Percentiles rank a stretch among this genome's conserved stretches.
Conservation (phyloP, 495 filamentous ascomycete genomes). For the Venustampulla echinocandica region DNA sequence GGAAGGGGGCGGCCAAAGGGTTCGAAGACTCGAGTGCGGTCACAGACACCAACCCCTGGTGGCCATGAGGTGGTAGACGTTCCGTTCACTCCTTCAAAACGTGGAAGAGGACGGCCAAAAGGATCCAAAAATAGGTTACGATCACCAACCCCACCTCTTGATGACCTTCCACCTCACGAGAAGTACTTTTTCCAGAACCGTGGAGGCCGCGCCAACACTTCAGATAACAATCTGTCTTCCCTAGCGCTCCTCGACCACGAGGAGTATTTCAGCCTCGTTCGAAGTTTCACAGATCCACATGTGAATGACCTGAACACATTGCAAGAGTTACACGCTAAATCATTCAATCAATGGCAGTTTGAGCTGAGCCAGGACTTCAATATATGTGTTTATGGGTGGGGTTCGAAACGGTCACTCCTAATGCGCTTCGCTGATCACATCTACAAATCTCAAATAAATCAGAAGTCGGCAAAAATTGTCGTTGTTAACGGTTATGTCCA, state of each 20-base stretch:
- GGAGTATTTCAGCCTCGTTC: constrained; percentile 72
- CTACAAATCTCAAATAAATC: constrained; percentile 30
- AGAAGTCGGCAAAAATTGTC: constrained; percentile 52
- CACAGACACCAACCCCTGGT: constrained; percentile 42
- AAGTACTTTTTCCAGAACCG: constrained; percentile 91
- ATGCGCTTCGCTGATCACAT: constrained; percentile 69
- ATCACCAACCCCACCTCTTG: constrained; percentile 48
- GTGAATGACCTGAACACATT: constrained; percentile 61
- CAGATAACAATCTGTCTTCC: constrained; percentile 73
- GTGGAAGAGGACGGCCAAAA: constrained; percentile 50
- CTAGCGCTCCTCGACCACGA: constrained; percentile 75
- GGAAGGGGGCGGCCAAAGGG: constrained; percentile 53
- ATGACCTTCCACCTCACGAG: constrained; percentile 75
- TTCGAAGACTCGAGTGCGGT: constrained; percentile 27
- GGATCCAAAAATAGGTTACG: constrained; percentile 31
- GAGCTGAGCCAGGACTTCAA: constrained; percentile 86
- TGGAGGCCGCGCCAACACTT: constrained; percentile 70
- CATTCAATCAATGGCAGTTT: constrained; percentile 87
- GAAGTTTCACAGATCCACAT: constrained; percentile 62
- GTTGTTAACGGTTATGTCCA: constrained; percentile 83
- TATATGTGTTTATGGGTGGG: constrained; percentile 86
- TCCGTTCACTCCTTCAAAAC: constrained; percentile 35
- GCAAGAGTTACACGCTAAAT: constrained; percentile 63
- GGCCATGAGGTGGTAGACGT: neutral
- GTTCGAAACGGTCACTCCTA: constrained; percentile 72